Evolutionary conservation across 768 basidiomycete species (phyloP).

Genomic region (Mycena latifolia): DNA sequence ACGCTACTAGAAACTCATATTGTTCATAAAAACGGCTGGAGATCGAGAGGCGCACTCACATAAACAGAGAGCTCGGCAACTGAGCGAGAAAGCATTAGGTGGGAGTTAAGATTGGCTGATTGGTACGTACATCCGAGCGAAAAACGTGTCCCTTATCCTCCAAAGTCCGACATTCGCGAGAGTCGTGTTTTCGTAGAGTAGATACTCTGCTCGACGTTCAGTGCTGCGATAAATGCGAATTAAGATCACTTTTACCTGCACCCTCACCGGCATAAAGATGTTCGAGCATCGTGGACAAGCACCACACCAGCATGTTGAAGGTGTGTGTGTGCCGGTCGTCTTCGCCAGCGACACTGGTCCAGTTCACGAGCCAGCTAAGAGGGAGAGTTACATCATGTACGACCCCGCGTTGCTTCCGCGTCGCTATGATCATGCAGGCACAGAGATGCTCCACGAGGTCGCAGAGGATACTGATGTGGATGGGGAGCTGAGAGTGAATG

Average conservation of each 20-base stretch:
- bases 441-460: slow-evolving; percentile 64
- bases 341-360: slow-evolving; percentile 33
- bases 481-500: slow-evolving; percentile 47
- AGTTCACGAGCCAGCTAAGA: slow-evolving; percentile 60
- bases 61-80: slow-evolving; percentile 61
- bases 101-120: not conserved
- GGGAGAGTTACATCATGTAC: slow-evolving; percentile 67
- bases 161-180: slow-evolving; percentile 33
- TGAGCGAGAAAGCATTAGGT: slow-evolving; percentile 36
- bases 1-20: slow-evolving; percentile 44
- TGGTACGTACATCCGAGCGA: slow-evolving; percentile 60
- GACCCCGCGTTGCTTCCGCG: slow-evolving; percentile 37
- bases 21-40: not conserved
- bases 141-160: slow-evolving; percentile 52
- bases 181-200: slow-evolving; percentile 43
- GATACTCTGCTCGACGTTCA: slow-evolving; percentile 37
- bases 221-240: not conserved
- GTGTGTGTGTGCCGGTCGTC: slow-evolving; percentile 24
- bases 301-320: slow-evolving; percentile 31
- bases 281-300: slow-evolving; percentile 42
- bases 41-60: slow-evolving; percentile 56
- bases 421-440: slow-evolving; percentile 52
- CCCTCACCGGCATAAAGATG: slow-evolving; percentile 44
- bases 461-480: slow-evolving; percentile 64
- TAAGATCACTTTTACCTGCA: slow-evolving; percentile 40